Evolutionary conservation across 2,329 filamentous ascomycete genomes (phyloP), one percentile per base, ranked within the genome.

Genomic region (Aspergillus versicolor): DNA sequence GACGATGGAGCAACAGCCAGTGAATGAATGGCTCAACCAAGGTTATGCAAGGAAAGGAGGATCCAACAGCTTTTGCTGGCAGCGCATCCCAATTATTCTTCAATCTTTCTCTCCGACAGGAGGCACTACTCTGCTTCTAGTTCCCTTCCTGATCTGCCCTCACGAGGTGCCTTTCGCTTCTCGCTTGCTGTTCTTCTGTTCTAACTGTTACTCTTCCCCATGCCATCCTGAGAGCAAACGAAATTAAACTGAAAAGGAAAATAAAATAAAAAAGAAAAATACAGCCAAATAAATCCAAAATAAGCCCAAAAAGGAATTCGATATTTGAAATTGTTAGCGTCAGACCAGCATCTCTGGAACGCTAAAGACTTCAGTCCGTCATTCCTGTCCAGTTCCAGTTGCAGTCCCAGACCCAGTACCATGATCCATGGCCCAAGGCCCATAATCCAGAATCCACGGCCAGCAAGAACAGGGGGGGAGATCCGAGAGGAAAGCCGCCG

Each of bases 31-130:
- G 61, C 22, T 37, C 42, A 53, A 65, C 63, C 63, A 67, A 66
- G 63, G 61, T 65, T 66, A 66, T 66, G 65, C 65, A 67, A 66
- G 63, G 65, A 57, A 62, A 56, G 60, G 50, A 55, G 60, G 27
- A 41, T 6, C 32, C 50, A 27, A 42, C 38, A 30, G 34, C n/a
- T 37, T 5, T 37, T n/a, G 15, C 34, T 15, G 34, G 34, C 34
- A 37, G 34, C 12, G 15, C 5, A 37, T 37, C 34, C 34, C 34
- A 37, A 37, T 37, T 37, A n/a, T 37, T n/a, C 34, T n/a, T n/a
- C 34, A 13, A 37, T 13, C 12, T 37, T 37, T n/a, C 34, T 37
- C 12, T 37, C 34, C 34, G 34, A 37, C 34, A 37, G 34, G 27
- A 30, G 27, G 27, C 27, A 30, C 27, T 30, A 9, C 27, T 30